These are phyloP conservation scores for Citrus reticulata DNA, from an alignment of 345 rosid species.

Conservation along the genomic window DNA sequence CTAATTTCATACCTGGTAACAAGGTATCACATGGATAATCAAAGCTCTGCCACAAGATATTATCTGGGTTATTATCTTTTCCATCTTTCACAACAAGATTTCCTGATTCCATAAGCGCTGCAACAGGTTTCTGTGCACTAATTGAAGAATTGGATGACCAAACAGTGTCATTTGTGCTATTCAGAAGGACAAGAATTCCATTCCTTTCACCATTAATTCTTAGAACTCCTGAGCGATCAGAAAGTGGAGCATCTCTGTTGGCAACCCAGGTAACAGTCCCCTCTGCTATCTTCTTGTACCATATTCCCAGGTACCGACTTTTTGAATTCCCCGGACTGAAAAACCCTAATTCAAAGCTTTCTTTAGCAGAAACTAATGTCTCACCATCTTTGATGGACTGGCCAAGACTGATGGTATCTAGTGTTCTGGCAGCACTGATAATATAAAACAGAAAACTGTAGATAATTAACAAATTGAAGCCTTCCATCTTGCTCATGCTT, in stretches of 20 bases:
- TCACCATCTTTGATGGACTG: slow-evolving; percentile 18
- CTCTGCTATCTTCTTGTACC: slow-evolving; percentile 28
- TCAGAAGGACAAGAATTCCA: neutral
- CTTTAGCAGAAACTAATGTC: slow-evolving; percentile 15
- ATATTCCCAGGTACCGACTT: slow-evolving; percentile 35
- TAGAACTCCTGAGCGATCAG: slow-evolving; percentile 15
- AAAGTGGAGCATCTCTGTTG: slow-evolving; percentile 14
- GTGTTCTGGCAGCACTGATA: neutral
- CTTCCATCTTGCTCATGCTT: neutral
- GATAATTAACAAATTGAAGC: neutral
- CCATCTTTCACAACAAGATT: slow-evolving; percentile 39
- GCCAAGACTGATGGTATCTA: neutral
- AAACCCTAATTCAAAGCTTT: slow-evolving; percentile 36
- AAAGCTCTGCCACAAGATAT: slow-evolving; percentile 50
- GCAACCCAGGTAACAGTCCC: slow-evolving; percentile 38
- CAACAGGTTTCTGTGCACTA: slow-evolving; percentile 12
- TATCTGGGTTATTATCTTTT: neutral
- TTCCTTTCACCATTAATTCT: neutral
- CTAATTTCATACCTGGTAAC: slow-evolving; percentile 48
- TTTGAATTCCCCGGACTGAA: slow-evolving; percentile 23
- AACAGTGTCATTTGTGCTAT: neutral
- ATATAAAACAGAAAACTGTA: neutral
- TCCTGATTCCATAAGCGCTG: slow-evolving; percentile 42
- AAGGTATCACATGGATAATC: slow-evolving; percentile 45
- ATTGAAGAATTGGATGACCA: slow-evolving; percentile 33